phyloP scores from a whole-genome alignment of 176 grass and related monocot genomes.

The Oryza glumipatula region DNA sequence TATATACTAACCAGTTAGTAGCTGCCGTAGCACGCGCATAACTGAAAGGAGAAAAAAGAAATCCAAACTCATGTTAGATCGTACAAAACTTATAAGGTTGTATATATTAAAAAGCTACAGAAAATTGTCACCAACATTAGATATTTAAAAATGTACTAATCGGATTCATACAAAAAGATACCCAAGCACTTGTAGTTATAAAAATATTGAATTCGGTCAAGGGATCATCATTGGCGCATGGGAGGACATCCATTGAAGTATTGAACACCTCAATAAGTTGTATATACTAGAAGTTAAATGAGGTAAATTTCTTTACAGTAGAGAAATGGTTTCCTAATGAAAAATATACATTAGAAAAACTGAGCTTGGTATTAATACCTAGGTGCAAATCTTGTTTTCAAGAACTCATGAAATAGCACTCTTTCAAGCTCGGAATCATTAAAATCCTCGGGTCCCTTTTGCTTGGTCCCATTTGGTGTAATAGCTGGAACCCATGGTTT shows the following conservation, averaged over 20 bases:
- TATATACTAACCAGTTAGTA: slow-evolving; percentile 62
- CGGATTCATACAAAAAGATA: not conserved
- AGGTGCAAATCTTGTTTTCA: slow-evolving; percentile 59
- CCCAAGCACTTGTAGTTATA: not conserved
- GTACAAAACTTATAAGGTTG: not conserved
- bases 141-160: not conserved
- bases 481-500: slow-evolving; percentile 49
- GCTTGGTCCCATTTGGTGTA: not conserved
- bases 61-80: slow-evolving; percentile 9
- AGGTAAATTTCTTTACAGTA: not conserved
- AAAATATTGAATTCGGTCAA: no score
- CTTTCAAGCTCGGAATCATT: slow-evolving; percentile 18
- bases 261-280: slow-evolving; percentile 13
- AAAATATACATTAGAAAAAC: slow-evolving; percentile 20
- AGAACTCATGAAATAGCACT: slow-evolving; percentile 52
- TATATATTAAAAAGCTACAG: not conserved
- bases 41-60: slow-evolving; percentile 40
- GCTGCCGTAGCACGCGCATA: slow-evolving; percentile 45
- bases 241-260: no score
- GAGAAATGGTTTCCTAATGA: not conserved
- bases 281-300: not conserved
- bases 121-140: not conserved
- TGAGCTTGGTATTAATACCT: slow-evolving; percentile 46
- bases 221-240: no score
- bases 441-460: slow-evolving; percentile 26